Evolutionary conservation across 345 rosid species (phyloP).

Genomic region (Adansonia digitata): DNA sequence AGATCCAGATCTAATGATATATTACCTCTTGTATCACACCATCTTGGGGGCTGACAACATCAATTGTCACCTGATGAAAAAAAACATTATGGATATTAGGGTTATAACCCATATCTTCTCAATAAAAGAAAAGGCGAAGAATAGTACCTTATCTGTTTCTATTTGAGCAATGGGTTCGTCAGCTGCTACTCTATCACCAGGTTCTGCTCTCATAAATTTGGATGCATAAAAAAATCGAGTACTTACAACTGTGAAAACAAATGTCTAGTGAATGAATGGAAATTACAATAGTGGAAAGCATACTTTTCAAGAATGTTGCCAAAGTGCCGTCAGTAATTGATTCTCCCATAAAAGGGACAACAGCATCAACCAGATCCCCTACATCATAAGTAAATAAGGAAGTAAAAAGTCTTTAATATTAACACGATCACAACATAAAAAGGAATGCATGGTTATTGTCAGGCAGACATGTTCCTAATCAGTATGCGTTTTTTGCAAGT

Average conservation of each 20-base stretch:
- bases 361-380: slow-evolving; percentile 72
- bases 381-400: slow-evolving; percentile 6
- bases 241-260: not conserved
- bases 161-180: slow-evolving; percentile 96
- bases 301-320: slow-evolving; percentile 70
- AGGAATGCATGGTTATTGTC: not conserved
- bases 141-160: slow-evolving; percentile 86
- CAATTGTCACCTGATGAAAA: slow-evolving; percentile 65
- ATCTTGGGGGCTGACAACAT: slow-evolving; percentile 80
- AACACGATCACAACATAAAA: not conserved
- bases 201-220: slow-evolving; percentile 41
- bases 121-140: not conserved
- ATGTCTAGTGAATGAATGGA: not conserved
- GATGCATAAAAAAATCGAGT: slow-evolving; percentile 7
- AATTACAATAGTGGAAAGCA: slow-evolving; percentile 14
- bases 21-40: slow-evolving; percentile 77
- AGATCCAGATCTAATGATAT: not conserved
- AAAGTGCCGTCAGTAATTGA: slow-evolving; percentile 83
- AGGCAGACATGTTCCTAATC: not conserved
- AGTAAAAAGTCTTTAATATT: not conserved
- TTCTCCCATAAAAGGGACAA: slow-evolving; percentile 90
- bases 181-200: slow-evolving; percentile 86
- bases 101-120: not conserved
- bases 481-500: not conserved
- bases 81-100: slow-evolving; percentile 9